Evolutionary conservation across 78 protist genomes (phyloP), one percentile per base, ranked within the genome.

Genomic region (Anaeramoeba flamelloides): DNA sequence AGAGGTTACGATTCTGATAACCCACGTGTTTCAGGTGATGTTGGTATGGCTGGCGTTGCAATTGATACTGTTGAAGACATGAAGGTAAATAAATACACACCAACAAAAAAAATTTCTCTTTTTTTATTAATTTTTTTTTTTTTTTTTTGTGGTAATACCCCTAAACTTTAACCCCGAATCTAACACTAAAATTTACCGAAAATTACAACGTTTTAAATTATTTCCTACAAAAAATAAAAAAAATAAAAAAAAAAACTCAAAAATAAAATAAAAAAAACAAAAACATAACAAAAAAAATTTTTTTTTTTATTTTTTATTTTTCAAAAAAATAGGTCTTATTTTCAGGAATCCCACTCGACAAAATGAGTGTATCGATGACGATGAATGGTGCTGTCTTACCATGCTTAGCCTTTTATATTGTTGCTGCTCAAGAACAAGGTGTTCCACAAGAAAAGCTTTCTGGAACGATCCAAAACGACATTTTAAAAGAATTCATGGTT

Each of bases 351-450:
- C 94, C 94, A 1, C 87, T 91, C 12, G 89, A 91, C 83, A 81
- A 87, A 65, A 79, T 92, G 38, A 89, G 93, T 12, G 93, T 91
- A 0, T 89, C 94, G 1, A 95, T 95, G 98, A 95, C 98, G 36
- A 95, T 95, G 98, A 95, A 95, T 87, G 98, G 98, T 36, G 98
- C 98, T 1, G 98, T 95, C 30, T 40, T 95, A 32, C 98, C 98
- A 64, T 80, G 93, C 26, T 69, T 95, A 3, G 96, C 96, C 31
- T 91, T 95, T 94, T 95, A 89, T 82, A 83, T 92, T 30, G 95
- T 88, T 36, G 95, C 94, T 2, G 96, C 88, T 69, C 92, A 90
- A 76, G 88, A 90, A 78, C 87, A 86, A 39, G 98, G 98, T 33
- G 97, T 86, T 0, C 34, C 80, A 26, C 88, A 82, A 75, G 65